These are phyloP conservation scores for Endoconidiophora laricicola DNA, from an alignment of 2,329 filamentous ascomycete genomes.

Conservation along the genomic window DNA sequence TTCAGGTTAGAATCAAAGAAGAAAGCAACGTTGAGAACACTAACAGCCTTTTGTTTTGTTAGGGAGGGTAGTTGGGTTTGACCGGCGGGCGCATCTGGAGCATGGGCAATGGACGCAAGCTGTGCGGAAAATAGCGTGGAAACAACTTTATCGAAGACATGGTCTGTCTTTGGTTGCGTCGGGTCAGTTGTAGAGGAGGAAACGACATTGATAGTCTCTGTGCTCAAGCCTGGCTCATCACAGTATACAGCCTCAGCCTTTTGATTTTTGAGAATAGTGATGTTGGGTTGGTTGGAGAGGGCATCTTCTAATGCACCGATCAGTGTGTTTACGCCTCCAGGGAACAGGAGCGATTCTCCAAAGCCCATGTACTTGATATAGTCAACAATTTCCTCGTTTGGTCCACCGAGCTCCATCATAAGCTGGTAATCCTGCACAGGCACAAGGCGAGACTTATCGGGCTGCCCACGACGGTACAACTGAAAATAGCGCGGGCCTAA, in stretches of 20 bases:
- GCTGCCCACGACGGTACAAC: slow-evolving; percentile 12
- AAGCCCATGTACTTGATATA: slow-evolving; percentile 12
- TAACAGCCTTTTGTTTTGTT: slow-evolving; percentile 45
- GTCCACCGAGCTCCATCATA: slow-evolving; percentile 19
- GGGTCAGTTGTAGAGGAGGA: not conserved
- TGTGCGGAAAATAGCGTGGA: slow-evolving; percentile 41
- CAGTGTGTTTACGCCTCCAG: slow-evolving; percentile 45
- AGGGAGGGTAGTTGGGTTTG: slow-evolving; percentile 29
- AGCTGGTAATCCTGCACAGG: slow-evolving; percentile 19
- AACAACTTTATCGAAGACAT: slow-evolving; percentile 39
- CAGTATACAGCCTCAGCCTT: slow-evolving; percentile 11
- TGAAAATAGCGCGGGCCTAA: slow-evolving; percentile 27
- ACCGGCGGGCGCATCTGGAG: slow-evolving; percentile 16
- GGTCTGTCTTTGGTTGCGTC: not conserved
- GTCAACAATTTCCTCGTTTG: slow-evolving; percentile 16
- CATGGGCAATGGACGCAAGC: slow-evolving; percentile 20
- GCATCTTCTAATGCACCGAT: slow-evolving; percentile 23
- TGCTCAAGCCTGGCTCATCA: not conserved
- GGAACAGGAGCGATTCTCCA: slow-evolving; percentile 11
- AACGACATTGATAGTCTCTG: not conserved
- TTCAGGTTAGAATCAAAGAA: slow-evolving; percentile 56
- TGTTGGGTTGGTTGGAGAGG: slow-evolving; percentile 6
- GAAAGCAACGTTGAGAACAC: slow-evolving; percentile 83
- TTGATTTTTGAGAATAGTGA: slow-evolving; percentile 14
- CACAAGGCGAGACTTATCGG: slow-evolving; percentile 16